Evolutionary conservation across 208 protist species (phyloP).

Genomic region (Angomonas desouzai): DNA sequence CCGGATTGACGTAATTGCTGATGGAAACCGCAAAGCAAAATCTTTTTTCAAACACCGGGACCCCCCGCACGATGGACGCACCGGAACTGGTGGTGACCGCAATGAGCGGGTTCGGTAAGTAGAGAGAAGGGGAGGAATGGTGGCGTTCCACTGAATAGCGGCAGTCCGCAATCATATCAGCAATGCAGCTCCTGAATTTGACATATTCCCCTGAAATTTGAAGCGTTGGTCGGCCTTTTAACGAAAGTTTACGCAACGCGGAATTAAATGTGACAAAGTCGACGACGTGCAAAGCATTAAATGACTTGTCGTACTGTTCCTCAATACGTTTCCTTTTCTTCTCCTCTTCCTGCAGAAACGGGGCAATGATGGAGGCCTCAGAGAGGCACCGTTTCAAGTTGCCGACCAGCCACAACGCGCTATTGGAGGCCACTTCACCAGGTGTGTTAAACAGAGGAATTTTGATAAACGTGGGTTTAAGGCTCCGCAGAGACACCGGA

Average conservation of each 20-base stretch:
- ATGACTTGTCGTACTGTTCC: constrained; percentile 27
- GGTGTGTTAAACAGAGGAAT: constrained; percentile 59
- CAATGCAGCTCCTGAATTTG: neutral
- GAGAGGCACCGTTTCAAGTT: constrained; percentile 57
- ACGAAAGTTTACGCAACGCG: neutral
- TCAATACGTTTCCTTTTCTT: constrained; percentile 47
- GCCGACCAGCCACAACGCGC: constrained; percentile 43
- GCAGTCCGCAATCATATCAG: constrained; percentile 23
- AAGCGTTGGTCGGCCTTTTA: neutral
- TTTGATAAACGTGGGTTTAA: constrained; percentile 82
- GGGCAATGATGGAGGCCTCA: constrained; percentile 57
- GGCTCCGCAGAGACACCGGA: constrained; percentile 36
- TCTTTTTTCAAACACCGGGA: constrained; percentile 41
- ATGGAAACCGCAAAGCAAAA: constrained; percentile 56
- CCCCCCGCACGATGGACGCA: constrained; percentile 52
- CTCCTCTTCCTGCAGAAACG: constrained; percentile 58
- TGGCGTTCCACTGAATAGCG: constrained; percentile 56
- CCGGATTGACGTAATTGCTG: constrained; percentile 16
- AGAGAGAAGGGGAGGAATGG: constrained; percentile 60
- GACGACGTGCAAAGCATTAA: constrained; percentile 14
- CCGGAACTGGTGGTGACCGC: constrained; percentile 42
- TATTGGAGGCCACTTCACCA: constrained; percentile 39
- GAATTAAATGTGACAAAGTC: neutral
- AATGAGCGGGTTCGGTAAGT: constrained; percentile 67
- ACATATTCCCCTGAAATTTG: neutral